A percentile compares a stretch with the other conserved stretches of the same genome.
Evolutionary conservation across 768 basidiomycete genomes (phyloP).

Genomic region (Hypsizygus marmoreus): DNA sequence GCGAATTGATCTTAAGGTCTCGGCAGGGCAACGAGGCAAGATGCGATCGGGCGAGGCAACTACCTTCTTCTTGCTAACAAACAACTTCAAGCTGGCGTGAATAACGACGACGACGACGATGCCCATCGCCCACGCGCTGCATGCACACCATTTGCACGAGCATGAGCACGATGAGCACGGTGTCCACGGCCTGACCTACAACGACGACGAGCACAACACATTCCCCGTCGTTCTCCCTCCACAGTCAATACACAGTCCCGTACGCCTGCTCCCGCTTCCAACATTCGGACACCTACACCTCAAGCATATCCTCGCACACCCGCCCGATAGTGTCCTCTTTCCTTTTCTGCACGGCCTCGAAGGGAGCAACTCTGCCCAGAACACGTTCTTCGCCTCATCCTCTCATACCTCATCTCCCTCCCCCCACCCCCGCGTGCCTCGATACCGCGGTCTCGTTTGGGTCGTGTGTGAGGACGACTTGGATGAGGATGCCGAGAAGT

Average conservation of each 20-base stretch:
- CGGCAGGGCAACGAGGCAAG: no score
- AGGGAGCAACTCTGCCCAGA: conserved; percentile 77
- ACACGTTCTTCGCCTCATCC: conserved; percentile 69
- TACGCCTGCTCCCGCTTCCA: conserved; percentile 35
- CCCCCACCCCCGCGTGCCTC: conserved; percentile 25
- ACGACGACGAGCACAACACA: neutral
- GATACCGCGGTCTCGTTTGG: conserved; percentile 80
- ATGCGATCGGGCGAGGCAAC: no score
- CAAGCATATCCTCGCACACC: conserved; percentile 65
- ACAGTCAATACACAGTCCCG: neutral
- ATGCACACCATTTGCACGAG: no score
- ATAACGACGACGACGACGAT: no score
- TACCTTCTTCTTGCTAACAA: no score
- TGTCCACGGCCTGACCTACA: no score
- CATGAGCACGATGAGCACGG: no score
- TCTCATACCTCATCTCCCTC: no score
- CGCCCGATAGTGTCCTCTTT: conserved; percentile 81
- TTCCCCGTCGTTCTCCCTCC: conserved; percentile 1
- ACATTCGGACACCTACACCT: conserved; percentile 66
- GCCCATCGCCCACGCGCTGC: no score
- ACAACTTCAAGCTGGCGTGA: no score
- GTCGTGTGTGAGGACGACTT: conserved; percentile 78
- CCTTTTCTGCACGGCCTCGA: conserved; percentile 90
- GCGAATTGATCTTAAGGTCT: no score
- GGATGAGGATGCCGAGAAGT: conserved; percentile 23